phyloP scores from a whole-genome alignment of 148 eudicot species.

The Vaccinium macrocarpon region DNA sequence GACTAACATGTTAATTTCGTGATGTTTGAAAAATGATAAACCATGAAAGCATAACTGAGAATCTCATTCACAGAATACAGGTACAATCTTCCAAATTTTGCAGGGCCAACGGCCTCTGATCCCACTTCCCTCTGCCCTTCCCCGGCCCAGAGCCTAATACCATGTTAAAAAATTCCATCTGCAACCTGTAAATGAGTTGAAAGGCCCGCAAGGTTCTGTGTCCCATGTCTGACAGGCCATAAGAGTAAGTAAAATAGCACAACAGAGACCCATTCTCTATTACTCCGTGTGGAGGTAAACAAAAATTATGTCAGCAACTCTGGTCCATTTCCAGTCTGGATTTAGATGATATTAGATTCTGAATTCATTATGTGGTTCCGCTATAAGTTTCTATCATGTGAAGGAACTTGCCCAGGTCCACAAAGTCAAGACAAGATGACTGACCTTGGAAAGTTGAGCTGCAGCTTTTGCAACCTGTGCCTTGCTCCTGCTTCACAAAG shows the following conservation, averaged over 20 bases:
- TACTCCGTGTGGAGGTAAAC: neutral
- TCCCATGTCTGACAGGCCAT: neutral
- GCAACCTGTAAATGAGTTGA: neutral
- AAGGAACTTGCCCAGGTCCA: neutral
- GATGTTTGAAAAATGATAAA: neutral
- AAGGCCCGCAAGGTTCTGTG: neutral
- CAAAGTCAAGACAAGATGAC: slow-evolving; percentile 17
- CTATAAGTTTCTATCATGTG: neutral
- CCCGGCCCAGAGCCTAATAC: neutral
- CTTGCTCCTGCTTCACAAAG: slow-evolving; percentile 77
- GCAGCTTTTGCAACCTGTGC: slow-evolving; percentile 92
- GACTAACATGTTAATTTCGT: neutral
- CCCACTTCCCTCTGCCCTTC: slow-evolving; percentile 5
- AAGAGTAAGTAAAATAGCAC: neutral
- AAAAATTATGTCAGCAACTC: neutral
- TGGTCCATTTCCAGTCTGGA: neutral
- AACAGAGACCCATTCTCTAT: neutral
- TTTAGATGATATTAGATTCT: neutral
- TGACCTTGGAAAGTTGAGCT: slow-evolving; percentile 93
- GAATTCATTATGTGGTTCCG: neutral
- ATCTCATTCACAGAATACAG: no score
- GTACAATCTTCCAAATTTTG: neutral
- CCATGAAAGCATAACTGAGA: neutral
- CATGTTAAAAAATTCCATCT: neutral
- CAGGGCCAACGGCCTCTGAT: neutral